A percentile compares a stretch with the other conserved stretches of the same genome.
Conservation (phyloP, 768 basidiomycete genomes). For the Cantharellus cinnabarinus region DNA sequence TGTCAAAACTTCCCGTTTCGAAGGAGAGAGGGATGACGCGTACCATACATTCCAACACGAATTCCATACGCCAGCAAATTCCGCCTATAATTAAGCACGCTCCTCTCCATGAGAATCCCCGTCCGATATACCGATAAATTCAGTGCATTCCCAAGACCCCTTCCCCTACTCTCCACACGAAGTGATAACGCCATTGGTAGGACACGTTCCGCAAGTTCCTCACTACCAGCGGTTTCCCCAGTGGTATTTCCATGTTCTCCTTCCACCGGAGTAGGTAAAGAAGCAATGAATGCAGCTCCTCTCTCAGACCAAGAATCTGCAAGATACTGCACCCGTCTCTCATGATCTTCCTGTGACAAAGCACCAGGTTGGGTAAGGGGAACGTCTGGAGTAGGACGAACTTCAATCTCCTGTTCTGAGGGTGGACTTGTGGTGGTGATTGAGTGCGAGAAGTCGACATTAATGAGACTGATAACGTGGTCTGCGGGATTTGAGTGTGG, state of each 20-base stretch:
- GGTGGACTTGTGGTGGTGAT: not conserved
- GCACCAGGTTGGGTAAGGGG: not conserved
- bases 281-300: not conserved
- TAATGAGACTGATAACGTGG: slow-evolving; percentile 37
- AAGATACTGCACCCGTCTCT: not conserved
- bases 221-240: too few relatives aligned
- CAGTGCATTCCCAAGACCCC: not conserved
- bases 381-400: not conserved
- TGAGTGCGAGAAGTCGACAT: slow-evolving; percentile 9
- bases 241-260: not conserved
- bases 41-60: slow-evolving; percentile 33
- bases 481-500: slow-evolving; percentile 32
- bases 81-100: slow-evolving; percentile 28
- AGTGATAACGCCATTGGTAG: not conserved
- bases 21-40: not conserved
- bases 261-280: not conserved
- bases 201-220: not conserved
- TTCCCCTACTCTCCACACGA: not conserved
- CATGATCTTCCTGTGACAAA: not conserved
- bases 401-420: not conserved
- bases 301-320: not conserved
- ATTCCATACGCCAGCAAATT: slow-evolving; percentile 41
- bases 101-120: slow-evolving; percentile 28
- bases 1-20: not conserved
- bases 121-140: slow-evolving; percentile 16